These are phyloP conservation scores for Ophiostoma sp. DNA, from an alignment of 2,329 filamentous ascomycete genomes.

Conservation along the genomic window DNA sequence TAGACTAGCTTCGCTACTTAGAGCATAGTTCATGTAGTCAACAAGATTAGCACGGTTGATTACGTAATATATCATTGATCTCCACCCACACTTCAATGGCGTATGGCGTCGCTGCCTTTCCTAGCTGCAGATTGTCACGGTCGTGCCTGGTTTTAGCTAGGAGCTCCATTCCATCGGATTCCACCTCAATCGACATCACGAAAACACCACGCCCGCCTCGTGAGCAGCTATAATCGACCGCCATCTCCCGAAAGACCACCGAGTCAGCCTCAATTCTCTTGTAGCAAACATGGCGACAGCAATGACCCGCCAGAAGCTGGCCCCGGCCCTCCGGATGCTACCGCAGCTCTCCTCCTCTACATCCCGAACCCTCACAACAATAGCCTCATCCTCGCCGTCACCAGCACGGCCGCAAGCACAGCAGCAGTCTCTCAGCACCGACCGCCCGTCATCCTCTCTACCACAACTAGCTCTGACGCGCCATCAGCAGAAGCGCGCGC, in stretches of 20 bases:
- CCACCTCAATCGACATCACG: constrained; percentile 4
- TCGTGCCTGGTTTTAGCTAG: constrained; percentile 12
- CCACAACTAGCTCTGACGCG: constrained; percentile 20
- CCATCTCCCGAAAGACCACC: neutral
- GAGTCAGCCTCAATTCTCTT: neutral
- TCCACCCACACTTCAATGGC: constrained; percentile 15
- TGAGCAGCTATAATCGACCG: neutral
- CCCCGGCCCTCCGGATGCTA: constrained; percentile 24
- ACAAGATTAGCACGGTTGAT: neutral
- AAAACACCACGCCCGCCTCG: neutral
- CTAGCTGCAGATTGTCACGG: neutral
- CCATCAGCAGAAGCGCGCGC: constrained; percentile 26
- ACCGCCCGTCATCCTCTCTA: neutral
- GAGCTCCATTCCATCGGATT: constrained; percentile 10
- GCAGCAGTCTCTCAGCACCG: neutral
- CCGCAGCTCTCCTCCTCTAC: neutral
- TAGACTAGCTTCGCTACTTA: too few relatives aligned
- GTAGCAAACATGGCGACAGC: constrained; percentile 28
- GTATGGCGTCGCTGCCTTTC: constrained; percentile 23
- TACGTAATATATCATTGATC: neutral
- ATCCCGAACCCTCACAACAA: constrained; percentile 16
- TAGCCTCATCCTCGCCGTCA: neutral
- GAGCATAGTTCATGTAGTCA: neutral
- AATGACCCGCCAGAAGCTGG: constrained; percentile 29
- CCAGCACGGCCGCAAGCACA: constrained; percentile 4